Evolutionary conservation across 129 eudicot species (phyloP).

Genomic region (Escallonia herrerae): DNA sequence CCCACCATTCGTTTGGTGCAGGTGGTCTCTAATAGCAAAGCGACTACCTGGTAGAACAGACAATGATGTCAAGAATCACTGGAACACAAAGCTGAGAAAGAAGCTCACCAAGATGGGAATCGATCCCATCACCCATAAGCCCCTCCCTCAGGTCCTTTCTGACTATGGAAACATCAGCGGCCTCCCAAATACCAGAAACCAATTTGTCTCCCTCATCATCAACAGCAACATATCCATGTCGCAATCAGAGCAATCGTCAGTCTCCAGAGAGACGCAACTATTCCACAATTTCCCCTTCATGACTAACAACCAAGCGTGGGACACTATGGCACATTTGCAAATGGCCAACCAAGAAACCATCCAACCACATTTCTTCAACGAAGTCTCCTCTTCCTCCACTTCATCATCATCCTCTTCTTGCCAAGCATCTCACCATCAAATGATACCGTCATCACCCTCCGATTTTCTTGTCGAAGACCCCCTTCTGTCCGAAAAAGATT

Average conservation of each 20-base stretch:
- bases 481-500: constrained; percentile 24
- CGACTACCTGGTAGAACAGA: constrained; percentile 93
- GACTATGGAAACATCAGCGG: constrained; percentile 59
- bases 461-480: constrained; percentile 41
- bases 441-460: constrained; percentile 27
- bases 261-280: constrained; percentile 16
- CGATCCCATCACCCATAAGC: constrained; percentile 90
- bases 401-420: constrained; percentile 27
- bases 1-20: constrained; percentile 5
- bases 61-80: constrained; percentile 92
- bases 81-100: constrained; percentile 95
- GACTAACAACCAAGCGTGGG: constrained; percentile 2
- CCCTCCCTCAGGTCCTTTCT: constrained; percentile 59
- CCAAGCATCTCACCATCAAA: constrained; percentile 30
- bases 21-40: constrained; percentile 90
- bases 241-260: constrained; percentile 3
- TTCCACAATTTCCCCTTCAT: constrained; percentile 5
- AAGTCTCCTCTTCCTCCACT: constrained; percentile 43
- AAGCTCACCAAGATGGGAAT: constrained; percentile 86
- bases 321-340: constrained; percentile 10
- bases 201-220: constrained; percentile 3
- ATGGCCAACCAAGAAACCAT: background rate
- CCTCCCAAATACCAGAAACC: constrained; percentile 29
- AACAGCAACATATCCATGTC: background rate
- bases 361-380: constrained; percentile 24